Evolutionary conservation across 139 green algal genomes (phyloP).

Genomic region (Chlorella vulgaris): DNA sequence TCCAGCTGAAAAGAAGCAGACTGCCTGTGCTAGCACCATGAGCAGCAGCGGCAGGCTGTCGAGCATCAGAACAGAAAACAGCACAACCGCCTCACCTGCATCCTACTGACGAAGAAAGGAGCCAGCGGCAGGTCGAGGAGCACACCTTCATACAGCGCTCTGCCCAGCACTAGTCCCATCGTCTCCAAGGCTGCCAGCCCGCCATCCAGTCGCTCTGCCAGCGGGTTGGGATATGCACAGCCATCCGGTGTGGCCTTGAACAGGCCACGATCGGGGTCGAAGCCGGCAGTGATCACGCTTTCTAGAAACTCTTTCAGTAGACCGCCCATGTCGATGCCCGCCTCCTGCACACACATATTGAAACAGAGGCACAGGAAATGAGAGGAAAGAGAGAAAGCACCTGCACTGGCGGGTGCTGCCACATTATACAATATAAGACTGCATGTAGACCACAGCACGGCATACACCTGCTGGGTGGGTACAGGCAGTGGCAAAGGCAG

Average conservation of each 20-base stretch:
- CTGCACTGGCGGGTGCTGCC: too few relatives aligned
- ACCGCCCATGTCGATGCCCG: constrained; percentile 85
- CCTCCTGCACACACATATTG: constrained; percentile 52
- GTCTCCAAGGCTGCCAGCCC: constrained; percentile 71
- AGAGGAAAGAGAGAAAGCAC: too few relatives aligned
- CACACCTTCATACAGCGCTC: constrained; percentile 77
- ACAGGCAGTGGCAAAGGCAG: too few relatives aligned
- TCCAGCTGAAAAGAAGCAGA: too few relatives aligned
- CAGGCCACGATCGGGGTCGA: constrained; percentile 63
- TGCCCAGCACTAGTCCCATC: constrained; percentile 59
- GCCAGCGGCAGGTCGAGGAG: constrained; percentile 78
- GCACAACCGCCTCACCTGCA: too few relatives aligned
- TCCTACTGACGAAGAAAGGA: constrained; percentile 73
- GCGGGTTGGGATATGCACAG: constrained; percentile 64
- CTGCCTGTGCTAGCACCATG: too few relatives aligned
- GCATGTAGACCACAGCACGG: too few relatives aligned
- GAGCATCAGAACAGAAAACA: too few relatives aligned
- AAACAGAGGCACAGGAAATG: too few relatives aligned
- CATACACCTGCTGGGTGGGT: too few relatives aligned
- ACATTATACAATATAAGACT: too few relatives aligned
- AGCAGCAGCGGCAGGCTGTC: too few relatives aligned
- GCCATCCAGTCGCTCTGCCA: constrained; percentile 54
- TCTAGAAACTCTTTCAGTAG: constrained; percentile 89
- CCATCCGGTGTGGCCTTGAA: constrained; percentile 61
- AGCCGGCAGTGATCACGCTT: constrained; percentile 19